A percentile compares a stretch with the other conserved stretches of the same genome.
Conservation (phyloP, 352 stramenopile genomes). For the Globisporangium perplexum region DNA sequence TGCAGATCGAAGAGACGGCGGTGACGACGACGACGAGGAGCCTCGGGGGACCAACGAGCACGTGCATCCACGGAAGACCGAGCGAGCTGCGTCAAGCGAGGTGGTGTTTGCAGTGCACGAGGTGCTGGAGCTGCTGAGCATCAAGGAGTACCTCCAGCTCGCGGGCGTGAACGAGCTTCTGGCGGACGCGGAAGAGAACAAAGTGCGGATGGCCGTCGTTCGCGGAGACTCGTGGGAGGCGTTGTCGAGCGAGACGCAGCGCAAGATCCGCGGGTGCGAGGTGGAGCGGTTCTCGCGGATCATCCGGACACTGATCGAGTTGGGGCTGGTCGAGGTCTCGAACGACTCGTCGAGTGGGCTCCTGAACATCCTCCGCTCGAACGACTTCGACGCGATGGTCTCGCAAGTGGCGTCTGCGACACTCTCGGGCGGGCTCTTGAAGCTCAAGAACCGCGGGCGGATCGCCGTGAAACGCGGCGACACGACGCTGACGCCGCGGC, state of each 20-base stretch:
- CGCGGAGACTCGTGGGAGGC: conserved; percentile 45
- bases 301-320: conserved; percentile 62
- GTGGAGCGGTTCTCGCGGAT: conserved; percentile 66
- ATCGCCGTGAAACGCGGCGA: conserved; percentile 55
- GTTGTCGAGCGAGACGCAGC: conserved; percentile 25
- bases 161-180: conserved; percentile 62
- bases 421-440: conserved; percentile 59
- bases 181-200: conserved; percentile 52
- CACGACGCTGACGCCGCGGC: conserved; percentile 44
- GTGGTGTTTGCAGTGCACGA: conserved; percentile 62
- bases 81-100: conserved; percentile 8
- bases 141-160: conserved; percentile 73
- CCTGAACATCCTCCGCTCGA: conserved; percentile 47
- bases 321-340: conserved; percentile 53
- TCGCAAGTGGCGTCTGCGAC: conserved; percentile 73
- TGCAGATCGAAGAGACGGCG: not conserved
- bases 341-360: conserved; percentile 49
- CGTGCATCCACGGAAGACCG: too few relatives aligned
- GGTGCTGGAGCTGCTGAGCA: conserved; percentile 51
- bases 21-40: too few relatives aligned
- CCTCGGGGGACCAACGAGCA: too few relatives aligned
- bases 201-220: conserved; percentile 34
- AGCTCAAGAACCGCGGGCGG: conserved; percentile 34
- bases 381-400: conserved; percentile 71
- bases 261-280: conserved; percentile 67